phyloP scores from a whole-genome alignment of 805 yeast genomes.

The Dipodascus albidus region DNA sequence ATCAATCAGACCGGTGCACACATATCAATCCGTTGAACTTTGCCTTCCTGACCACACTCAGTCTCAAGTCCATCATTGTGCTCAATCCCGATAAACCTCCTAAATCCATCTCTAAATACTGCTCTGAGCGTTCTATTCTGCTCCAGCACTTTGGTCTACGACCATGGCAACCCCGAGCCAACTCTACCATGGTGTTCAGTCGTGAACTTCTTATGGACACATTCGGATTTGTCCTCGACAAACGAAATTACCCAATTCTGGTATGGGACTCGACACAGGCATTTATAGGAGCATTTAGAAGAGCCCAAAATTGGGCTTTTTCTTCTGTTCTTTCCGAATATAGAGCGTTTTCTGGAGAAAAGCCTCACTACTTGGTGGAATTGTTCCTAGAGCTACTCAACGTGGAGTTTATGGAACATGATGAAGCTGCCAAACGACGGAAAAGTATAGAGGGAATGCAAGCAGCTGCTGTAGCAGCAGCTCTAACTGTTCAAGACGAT shows the following conservation, averaged over 20 bases:
- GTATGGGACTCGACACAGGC: conserved; percentile 73
- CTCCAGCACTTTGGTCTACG: conserved; percentile 27
- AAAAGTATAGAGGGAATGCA: background rate
- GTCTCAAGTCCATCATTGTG: conserved; percentile 55
- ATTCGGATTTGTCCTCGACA: conserved; percentile 53
- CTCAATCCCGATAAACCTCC: conserved; percentile 83
- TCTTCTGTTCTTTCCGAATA: conserved; percentile 79
- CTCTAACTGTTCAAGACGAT: background rate
- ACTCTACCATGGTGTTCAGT: conserved; percentile 68
- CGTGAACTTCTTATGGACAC: conserved; percentile 53
- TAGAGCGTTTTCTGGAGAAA: conserved; percentile 60
- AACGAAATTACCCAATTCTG: conserved; percentile 51
- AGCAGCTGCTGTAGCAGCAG: conserved; percentile 3
- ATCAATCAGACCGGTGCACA: conserved; percentile 59
- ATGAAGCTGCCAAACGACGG: background rate
- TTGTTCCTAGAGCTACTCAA: conserved; percentile 67
- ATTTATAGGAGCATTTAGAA: conserved; percentile 68
- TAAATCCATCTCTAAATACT: conserved; percentile 52
- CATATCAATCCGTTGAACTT: conserved; percentile 64
- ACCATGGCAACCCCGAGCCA: conserved; percentile 29
- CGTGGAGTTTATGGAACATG: conserved; percentile 39
- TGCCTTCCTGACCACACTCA: conserved; percentile 66
- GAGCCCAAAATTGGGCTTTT: conserved; percentile 81
- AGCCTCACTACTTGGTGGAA: conserved; percentile 70
- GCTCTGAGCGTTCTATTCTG: conserved; percentile 31